These are phyloP conservation scores for Podaxis mareebaensis DNA, from an alignment of 768 basidiomycete genomes.

Conservation along the genomic window DNA sequence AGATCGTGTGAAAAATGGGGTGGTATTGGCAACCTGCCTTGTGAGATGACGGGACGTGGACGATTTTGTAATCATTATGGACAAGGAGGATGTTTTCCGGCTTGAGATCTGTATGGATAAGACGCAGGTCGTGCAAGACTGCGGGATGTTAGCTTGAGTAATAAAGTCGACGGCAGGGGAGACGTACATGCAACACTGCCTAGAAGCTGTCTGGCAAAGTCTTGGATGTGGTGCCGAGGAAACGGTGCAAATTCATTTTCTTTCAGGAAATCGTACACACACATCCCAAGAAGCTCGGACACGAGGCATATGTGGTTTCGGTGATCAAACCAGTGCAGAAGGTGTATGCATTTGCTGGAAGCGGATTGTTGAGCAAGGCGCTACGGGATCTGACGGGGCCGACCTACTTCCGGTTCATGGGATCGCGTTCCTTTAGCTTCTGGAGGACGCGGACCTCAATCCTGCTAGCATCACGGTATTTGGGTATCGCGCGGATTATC, in stretches of 20 bases:
- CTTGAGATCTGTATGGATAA: slow-evolving; percentile 98
- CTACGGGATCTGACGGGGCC: slow-evolving; percentile 16
- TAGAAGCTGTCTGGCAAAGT: slow-evolving; percentile 89
- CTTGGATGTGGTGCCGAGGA: slow-evolving; percentile 94
- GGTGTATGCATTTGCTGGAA: slow-evolving; percentile 94
- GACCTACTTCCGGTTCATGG: slow-evolving; percentile 83
- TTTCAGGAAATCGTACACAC: slow-evolving; percentile 98
- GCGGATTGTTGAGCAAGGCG: slow-evolving; percentile 20
- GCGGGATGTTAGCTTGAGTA: slow-evolving; percentile 21
- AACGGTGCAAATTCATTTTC: slow-evolving; percentile 97
- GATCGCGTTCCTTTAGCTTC: slow-evolving; percentile 87
- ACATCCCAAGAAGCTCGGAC: slow-evolving; percentile 93
- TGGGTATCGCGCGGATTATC: slow-evolving; percentile 97
- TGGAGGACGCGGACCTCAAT: slow-evolving; percentile 96
- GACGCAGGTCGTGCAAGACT: slow-evolving; percentile 90
- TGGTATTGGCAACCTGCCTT: slow-evolving; percentile 49
- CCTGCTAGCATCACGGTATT: slow-evolving; percentile 98
- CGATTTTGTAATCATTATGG: slow-evolving; percentile 70
- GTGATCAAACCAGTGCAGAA: slow-evolving; percentile 93
- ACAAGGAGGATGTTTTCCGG: slow-evolving; percentile 98
- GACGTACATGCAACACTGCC: slow-evolving; percentile 91
- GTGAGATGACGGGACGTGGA: slow-evolving; percentile 59
- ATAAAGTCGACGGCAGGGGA: slow-evolving; percentile 10
- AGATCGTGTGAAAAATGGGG: slow-evolving; percentile 16
- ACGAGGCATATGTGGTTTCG: slow-evolving; percentile 98